Percentiles rank a stretch among this genome's conserved stretches.
phyloP scores from a whole-genome alignment of 1,139 yeast species.

The Casaregolazyma suthepensis region DNA sequence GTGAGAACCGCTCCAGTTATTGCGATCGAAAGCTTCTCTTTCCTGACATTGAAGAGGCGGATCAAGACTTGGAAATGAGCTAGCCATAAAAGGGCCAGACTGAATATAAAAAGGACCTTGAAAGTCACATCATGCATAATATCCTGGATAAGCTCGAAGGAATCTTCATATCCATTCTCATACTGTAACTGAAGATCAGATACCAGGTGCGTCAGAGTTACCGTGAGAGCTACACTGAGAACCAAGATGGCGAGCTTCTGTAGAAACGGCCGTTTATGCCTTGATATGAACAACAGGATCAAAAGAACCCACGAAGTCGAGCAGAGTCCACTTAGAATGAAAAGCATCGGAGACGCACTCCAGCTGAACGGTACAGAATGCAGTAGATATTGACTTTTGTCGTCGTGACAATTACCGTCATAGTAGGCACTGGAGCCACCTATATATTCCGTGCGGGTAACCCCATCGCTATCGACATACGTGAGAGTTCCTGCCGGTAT shows the following conservation, averaged over 20 bases:
- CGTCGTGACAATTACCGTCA: constrained; percentile 4
- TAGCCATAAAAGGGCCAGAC: constrained; percentile 57
- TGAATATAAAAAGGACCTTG: constrained; percentile 56
- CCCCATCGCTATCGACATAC: constrained; percentile 17
- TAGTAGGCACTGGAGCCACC: constrained; percentile 4
- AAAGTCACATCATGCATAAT: constrained; percentile 47
- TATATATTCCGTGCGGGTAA: constrained; percentile 10
- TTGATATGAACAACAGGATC: constrained; percentile 28
- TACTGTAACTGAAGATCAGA: constrained; percentile 35
- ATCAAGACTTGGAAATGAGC: constrained; percentile 75
- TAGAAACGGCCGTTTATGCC: constrained; percentile 30
- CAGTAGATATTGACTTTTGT: not conserved
- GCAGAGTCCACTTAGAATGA: constrained; percentile 31
- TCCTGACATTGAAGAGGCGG: constrained; percentile 62
- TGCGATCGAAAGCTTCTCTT: constrained; percentile 60
- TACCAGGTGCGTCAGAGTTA: constrained; percentile 27
- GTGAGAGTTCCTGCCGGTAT: constrained; percentile 24
- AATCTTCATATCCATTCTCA: constrained; percentile 45
- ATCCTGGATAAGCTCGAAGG: constrained; percentile 46
- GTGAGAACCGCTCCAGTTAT: constrained; percentile 55
- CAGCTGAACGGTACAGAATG: constrained; percentile 31
- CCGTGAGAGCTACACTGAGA: constrained; percentile 30
- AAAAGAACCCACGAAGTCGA: constrained; percentile 34
- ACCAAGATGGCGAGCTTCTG: constrained; percentile 31
- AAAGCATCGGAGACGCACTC: constrained; percentile 32